Conservation (phyloP, 495 filamentous ascomycete genomes). For the Hypoxylon subgilvum region DNA sequence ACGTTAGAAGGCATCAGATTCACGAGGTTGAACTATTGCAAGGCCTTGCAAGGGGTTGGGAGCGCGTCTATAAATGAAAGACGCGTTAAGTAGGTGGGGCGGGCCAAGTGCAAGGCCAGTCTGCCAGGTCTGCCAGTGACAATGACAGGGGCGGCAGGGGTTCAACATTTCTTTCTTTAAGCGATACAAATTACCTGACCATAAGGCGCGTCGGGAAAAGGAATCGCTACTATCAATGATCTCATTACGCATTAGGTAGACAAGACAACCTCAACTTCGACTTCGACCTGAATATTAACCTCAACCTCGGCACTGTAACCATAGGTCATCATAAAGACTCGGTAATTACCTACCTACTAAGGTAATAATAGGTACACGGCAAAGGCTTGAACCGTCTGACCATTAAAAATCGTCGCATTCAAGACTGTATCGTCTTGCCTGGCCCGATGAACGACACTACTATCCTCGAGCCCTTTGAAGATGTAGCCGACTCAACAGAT, state of each 20-base stretch:
- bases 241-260: conserved; percentile 9
- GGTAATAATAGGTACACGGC: background rate
- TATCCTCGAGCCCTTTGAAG: conserved; percentile 45
- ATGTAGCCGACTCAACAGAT: conserved; percentile 88
- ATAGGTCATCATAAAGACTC: background rate
- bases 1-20: too few relatives aligned
- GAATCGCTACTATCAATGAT: conserved; percentile 30
- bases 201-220: conserved; percentile 11
- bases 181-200: too few relatives aligned
- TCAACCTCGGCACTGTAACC: background rate
- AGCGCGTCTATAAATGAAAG: conserved; percentile 25
- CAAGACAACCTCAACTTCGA: background rate
- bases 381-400: background rate
- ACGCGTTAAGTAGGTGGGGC: conserved; percentile 47
- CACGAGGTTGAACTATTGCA: too few relatives aligned
- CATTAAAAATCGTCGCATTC: too few relatives aligned
- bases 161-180: conserved; percentile 21
- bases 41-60: background rate
- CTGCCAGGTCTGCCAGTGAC: too few relatives aligned
- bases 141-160: conserved; percentile 3
- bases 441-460: conserved; percentile 23
- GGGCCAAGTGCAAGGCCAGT: background rate
- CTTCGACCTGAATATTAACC: too few relatives aligned
- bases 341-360: background rate
- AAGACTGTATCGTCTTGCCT: background rate